phyloP scores from a whole-genome alignment of 192 early-diverging fungal genomes.

The Umbelopsis ramanniana region DNA sequence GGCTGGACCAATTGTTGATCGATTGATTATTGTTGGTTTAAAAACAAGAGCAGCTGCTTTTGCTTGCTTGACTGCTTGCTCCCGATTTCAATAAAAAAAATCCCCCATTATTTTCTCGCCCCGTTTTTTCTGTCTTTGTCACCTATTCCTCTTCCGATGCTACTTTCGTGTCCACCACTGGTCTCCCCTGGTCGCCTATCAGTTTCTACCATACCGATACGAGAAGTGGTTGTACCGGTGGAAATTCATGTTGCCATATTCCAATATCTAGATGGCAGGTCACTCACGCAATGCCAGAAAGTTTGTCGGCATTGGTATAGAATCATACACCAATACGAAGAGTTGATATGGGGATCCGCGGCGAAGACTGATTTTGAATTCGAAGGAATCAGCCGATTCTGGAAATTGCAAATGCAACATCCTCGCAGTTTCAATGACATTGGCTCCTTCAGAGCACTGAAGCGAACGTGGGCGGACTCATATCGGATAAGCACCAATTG shows the following conservation, averaged over 20 bases:
- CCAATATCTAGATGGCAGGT: slow-evolving; percentile 34
- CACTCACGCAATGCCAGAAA: slow-evolving; percentile 21
- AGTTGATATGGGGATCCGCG: slow-evolving; percentile 29
- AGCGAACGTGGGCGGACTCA: slow-evolving; percentile 41
- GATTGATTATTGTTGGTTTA: too few species aligned
- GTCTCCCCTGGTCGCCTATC: neutral
- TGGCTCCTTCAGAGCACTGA: neutral
- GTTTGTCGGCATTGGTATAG: slow-evolving; percentile 33
- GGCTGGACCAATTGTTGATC: too few species aligned
- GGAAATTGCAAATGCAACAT: slow-evolving; percentile 33
- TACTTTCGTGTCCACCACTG: neutral
- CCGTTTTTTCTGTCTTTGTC: too few species aligned
- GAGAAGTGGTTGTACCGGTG: slow-evolving; percentile 25
- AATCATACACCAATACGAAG: slow-evolving; percentile 38
- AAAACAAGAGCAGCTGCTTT: too few species aligned
- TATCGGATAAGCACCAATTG: slow-evolving; percentile 51
- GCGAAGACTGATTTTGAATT: slow-evolving; percentile 24
- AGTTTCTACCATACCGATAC: slow-evolving; percentile 1
- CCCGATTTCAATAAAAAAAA: too few species aligned
- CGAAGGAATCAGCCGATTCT: slow-evolving; percentile 20
- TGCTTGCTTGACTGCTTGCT: too few species aligned
- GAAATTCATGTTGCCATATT: slow-evolving; percentile 42
- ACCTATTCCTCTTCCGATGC: neutral
- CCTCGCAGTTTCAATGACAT: slow-evolving; percentile 21
- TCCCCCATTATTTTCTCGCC: too few species aligned